Evolutionary conservation across 495 filamentous ascomycete species (phyloP).

Genomic region (Entonaema liquescens): DNA sequence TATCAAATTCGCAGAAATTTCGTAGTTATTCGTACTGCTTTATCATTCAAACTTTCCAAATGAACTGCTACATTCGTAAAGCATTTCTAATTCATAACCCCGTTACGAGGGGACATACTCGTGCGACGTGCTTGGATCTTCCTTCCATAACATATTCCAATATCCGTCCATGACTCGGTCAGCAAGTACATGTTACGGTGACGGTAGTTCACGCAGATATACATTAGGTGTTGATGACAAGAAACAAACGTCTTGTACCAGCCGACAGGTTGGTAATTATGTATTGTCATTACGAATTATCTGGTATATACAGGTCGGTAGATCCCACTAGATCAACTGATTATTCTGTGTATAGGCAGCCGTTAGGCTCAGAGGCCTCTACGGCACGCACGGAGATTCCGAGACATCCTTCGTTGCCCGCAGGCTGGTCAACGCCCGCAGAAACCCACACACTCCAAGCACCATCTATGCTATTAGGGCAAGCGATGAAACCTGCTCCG

Average conservation of each 20-base stretch:
- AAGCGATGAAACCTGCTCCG: slow-evolving; percentile 56
- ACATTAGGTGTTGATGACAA: too few relatives aligned
- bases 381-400: slow-evolving; percentile 52
- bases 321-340: background rate
- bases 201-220: too few relatives aligned
- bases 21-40: background rate
- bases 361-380: slow-evolving; percentile 39
- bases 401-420: slow-evolving; percentile 54
- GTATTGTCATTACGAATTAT: too few relatives aligned
- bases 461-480: slow-evolving; percentile 58
- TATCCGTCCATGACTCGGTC: too few relatives aligned
- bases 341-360: slow-evolving; percentile 35
- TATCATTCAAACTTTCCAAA: background rate
- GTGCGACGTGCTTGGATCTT: too few relatives aligned
- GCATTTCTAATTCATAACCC: background rate
- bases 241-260: background rate
- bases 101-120: too few relatives aligned
- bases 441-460: slow-evolving; percentile 60
- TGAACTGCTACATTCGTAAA: background rate
- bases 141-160: too few relatives aligned
- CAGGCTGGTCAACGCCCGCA: slow-evolving; percentile 55
- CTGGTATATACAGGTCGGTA: too few relatives aligned
- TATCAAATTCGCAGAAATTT: background rate
- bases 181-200: too few relatives aligned
- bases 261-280: background rate